phyloP scores from a whole-genome alignment of 2,329 filamentous ascomycete species.

The Periconia sp. region DNA sequence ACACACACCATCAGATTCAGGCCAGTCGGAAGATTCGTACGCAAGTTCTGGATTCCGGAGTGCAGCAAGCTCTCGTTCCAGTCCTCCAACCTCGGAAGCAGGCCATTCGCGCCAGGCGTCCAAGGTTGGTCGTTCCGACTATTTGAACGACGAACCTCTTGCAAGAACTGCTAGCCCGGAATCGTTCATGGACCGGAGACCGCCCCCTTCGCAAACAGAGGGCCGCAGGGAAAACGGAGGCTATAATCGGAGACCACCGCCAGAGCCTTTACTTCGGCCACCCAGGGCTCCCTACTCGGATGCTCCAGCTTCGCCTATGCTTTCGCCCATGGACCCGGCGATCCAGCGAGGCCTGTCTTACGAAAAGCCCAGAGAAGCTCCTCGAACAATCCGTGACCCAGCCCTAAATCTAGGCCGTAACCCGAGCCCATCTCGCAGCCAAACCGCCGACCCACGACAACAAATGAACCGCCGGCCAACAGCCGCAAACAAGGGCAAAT shows the following conservation, averaged over 20 bases:
- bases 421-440: constrained; percentile 17
- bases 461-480: constrained; percentile 28
- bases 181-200: constrained; percentile 20
- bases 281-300: constrained; percentile 23
- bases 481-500: constrained; percentile 70
- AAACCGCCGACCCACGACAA: constrained; percentile 21
- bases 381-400: constrained; percentile 17
- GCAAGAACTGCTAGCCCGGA: constrained; percentile 38
- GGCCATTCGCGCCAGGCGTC: constrained; percentile 41
- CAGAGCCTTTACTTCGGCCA: constrained; percentile 28
- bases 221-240: constrained; percentile 24
- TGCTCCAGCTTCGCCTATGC: constrained; percentile 45
- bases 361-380: constrained; percentile 22
- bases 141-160: constrained; percentile 29
- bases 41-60: constrained; percentile 42
- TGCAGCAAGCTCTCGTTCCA: constrained; percentile 45
- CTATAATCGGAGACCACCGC: constrained; percentile 24
- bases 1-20: constrained; percentile 49
- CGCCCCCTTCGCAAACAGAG: constrained; percentile 14
- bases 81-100: constrained; percentile 44
- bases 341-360: constrained; percentile 41
- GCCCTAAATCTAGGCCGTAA: constrained; percentile 18
- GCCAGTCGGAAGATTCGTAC: constrained; percentile 46
- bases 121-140: constrained; percentile 30
- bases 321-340: constrained; percentile 49